A percentile compares a stretch with the other conserved stretches of the same genome.
These are phyloP conservation scores for Jacaranda mimosifolia DNA, from an alignment of 257 asterid species.

Conservation along the genomic window DNA sequence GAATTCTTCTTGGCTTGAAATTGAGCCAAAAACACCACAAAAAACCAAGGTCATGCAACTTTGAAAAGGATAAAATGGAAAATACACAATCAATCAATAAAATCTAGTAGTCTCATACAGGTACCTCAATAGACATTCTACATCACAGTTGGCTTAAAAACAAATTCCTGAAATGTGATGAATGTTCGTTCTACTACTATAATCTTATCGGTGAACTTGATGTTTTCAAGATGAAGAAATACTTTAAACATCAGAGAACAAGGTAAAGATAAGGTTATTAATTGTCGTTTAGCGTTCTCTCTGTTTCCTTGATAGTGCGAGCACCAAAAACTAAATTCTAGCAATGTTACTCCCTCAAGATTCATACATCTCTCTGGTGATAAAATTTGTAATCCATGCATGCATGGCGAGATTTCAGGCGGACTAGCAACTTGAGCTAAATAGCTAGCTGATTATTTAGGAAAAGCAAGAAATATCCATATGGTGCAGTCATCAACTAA, in stretches of 20 bases:
- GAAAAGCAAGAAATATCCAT: neutral
- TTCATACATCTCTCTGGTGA: neutral
- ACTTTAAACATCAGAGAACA: neutral
- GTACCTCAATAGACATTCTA: conserved; percentile 11
- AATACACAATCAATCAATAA: conserved; percentile 3
- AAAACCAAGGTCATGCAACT: conserved; percentile 31
- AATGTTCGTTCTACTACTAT: neutral
- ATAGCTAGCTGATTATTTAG: neutral
- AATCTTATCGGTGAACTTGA: neutral
- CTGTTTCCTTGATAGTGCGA: neutral
- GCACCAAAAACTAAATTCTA: neutral
- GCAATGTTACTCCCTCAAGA: neutral
- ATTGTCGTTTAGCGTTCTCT: neutral
- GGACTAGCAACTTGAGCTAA: neutral
- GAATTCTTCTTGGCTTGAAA: conserved; percentile 69
- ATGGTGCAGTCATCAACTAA: neutral
- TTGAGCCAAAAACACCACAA: conserved; percentile 52
- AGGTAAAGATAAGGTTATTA: neutral
- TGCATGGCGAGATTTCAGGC: neutral
- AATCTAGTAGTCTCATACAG: conserved; percentile 3
- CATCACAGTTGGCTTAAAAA: neutral
- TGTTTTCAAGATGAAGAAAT: neutral
- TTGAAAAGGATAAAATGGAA: conserved; percentile 17
- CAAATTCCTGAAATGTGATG: neutral
- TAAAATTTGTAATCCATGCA: neutral